phyloP scores from a whole-genome alignment of 139 green algal species.

The Zygnema cylindricum region DNA sequence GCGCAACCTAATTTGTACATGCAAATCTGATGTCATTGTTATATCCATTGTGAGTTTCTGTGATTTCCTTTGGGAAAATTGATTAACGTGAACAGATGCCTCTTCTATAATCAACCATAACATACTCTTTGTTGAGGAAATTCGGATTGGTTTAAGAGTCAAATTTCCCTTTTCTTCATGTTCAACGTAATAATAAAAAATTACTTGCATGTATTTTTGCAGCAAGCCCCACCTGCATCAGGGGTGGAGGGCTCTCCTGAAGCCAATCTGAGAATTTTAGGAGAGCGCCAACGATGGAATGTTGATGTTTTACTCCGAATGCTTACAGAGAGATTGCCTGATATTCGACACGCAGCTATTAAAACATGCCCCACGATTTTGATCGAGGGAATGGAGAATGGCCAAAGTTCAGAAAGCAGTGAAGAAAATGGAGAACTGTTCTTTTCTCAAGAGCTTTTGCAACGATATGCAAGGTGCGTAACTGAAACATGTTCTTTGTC shows the following conservation, averaged over 20 bases:
- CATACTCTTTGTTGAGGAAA: too few species aligned
- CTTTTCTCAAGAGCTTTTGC: slow-evolving; percentile 28
- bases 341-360: slow-evolving; percentile 25
- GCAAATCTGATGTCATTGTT: too few species aligned
- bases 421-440: not conserved
- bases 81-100: too few species aligned
- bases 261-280: slow-evolving; percentile 44
- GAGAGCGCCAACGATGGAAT: slow-evolving; percentile 58
- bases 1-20: too few species aligned
- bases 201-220: too few species aligned
- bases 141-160: too few species aligned
- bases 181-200: too few species aligned
- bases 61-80: too few species aligned
- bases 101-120: too few species aligned
- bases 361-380: slow-evolving; percentile 31
- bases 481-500: too few species aligned
- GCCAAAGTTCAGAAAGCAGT: not conserved
- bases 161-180: too few species aligned
- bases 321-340: slow-evolving; percentile 24
- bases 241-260: slow-evolving; percentile 48
- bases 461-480: slow-evolving; percentile 36
- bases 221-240: slow-evolving; percentile 41
- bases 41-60: too few species aligned
- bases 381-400: not conserved
- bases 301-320: slow-evolving; percentile 61